phyloP scores from a whole-genome alignment of 2,329 filamentous ascomycete genomes.

The Sclerotinia minor region DNA sequence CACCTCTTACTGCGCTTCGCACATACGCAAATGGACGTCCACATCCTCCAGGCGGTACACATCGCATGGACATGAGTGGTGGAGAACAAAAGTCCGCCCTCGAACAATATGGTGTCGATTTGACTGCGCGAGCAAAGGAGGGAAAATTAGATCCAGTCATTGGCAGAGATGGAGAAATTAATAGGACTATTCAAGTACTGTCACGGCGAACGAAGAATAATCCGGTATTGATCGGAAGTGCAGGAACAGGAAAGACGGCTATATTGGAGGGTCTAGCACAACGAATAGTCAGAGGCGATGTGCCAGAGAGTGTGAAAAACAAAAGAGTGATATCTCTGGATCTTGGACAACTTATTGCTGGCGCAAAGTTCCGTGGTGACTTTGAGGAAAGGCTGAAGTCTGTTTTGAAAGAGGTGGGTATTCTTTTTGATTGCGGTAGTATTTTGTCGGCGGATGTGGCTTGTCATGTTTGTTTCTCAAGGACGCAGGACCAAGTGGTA shows the following conservation, averaged over 20 bases:
- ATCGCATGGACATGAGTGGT: constrained; percentile 85
- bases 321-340: constrained; percentile 88
- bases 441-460: neutral
- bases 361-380: constrained; percentile 92
- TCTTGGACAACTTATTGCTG: constrained; percentile 88
- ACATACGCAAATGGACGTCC: constrained; percentile 70
- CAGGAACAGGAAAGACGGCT: constrained; percentile 85
- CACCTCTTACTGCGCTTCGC: constrained; percentile 49
- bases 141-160: constrained; percentile 97
- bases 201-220: constrained; percentile 88
- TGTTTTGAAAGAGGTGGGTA: constrained; percentile 73
- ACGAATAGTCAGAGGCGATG: constrained; percentile 86
- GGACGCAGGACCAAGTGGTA: constrained; percentile 15
- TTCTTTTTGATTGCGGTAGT: constrained; percentile 6
- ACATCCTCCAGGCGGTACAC: constrained; percentile 86
- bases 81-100: constrained; percentile 79
- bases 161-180: constrained; percentile 86
- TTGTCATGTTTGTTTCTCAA: constrained; percentile 3
- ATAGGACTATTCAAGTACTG: constrained; percentile 90
- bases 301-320: constrained; percentile 93
- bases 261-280: constrained; percentile 88
- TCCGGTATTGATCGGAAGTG: constrained; percentile 87
- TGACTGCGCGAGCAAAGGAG: constrained; percentile 79
- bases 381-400: constrained; percentile 93
- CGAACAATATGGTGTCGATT: constrained; percentile 87